Conservation (phyloP, 495 filamentous ascomycete species). For the Penicillium maclennaniae region DNA sequence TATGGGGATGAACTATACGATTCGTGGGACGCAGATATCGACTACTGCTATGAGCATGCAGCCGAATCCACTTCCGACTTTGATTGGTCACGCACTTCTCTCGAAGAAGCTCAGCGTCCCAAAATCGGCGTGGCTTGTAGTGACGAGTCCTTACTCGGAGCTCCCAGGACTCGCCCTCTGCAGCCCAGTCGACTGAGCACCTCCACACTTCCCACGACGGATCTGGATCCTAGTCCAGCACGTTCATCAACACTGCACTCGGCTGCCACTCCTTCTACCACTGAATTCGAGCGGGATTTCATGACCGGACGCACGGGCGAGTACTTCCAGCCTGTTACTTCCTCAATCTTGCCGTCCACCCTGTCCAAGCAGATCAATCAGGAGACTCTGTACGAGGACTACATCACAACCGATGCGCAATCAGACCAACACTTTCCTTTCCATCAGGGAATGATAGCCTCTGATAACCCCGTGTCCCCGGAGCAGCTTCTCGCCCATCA, state of each 20-base stretch:
- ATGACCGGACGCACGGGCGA: constrained; percentile 24
- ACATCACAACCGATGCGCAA: constrained; percentile 42
- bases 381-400: constrained; percentile 49
- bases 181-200: constrained; percentile 27
- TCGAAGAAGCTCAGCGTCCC: constrained; percentile 28
- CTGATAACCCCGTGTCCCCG: constrained; percentile 42
- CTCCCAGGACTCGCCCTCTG: constrained; percentile 19
- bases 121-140: constrained; percentile 17
- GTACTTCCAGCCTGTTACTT: constrained; percentile 38
- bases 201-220: constrained; percentile 32
- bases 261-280: constrained; percentile 33
- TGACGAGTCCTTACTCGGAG: constrained; percentile 10
- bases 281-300: constrained; percentile 28
- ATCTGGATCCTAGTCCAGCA: constrained; percentile 38
- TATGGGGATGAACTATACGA: constrained; percentile 44
- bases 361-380: constrained; percentile 34
- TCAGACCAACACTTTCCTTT: constrained; percentile 45
- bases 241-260: constrained; percentile 33
- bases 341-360: constrained; percentile 26
- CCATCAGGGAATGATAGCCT: constrained; percentile 34
- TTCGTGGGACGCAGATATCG: constrained; percentile 91
- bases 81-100: constrained; percentile 65
- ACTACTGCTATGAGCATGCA: constrained; percentile 89
- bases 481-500: constrained; percentile 54
- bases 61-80: constrained; percentile 89